A percentile compares a stretch with the other conserved stretches of the same genome.
Conservation (phyloP, 106 monocot species). For the Dioscorea zingiberensis region DNA sequence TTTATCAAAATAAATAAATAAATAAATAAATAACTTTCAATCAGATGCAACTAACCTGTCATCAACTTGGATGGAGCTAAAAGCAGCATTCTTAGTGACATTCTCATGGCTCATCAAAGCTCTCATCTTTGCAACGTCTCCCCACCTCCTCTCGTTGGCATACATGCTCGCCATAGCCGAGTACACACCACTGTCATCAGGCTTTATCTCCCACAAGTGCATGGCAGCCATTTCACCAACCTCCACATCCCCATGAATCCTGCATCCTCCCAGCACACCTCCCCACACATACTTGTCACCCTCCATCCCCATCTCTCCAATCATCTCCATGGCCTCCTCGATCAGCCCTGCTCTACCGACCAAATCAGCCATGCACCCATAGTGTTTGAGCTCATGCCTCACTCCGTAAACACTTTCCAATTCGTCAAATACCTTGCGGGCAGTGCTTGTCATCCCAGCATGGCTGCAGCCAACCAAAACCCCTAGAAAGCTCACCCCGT, state of each 20-base stretch:
- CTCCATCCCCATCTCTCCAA: constrained; percentile 45
- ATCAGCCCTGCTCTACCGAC: constrained; percentile 53
- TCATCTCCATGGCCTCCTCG: constrained; percentile 51
- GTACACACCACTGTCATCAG: constrained; percentile 53
- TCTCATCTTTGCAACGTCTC: constrained; percentile 48
- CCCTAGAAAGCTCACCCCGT: constrained; percentile 49
- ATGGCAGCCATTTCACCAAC: constrained; percentile 36
- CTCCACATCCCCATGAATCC: constrained; percentile 45
- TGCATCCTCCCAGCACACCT: constrained; percentile 47
- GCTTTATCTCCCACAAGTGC: constrained; percentile 26
- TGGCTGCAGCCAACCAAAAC: constrained; percentile 55
- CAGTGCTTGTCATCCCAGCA: constrained; percentile 25
- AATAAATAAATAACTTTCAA: too few relatives aligned
- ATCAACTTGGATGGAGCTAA: constrained; percentile 32
- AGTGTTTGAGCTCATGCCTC: constrained; percentile 53
- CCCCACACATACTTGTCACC: constrained; percentile 66
- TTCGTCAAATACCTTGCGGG: constrained; percentile 28
- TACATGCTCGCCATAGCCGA: constrained; percentile 42
- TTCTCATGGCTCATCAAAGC: constrained; percentile 28
- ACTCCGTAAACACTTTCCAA: constrained; percentile 40
- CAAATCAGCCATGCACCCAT: constrained; percentile 68
- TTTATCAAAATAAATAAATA: too few relatives aligned
- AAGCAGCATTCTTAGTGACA: constrained; percentile 31
- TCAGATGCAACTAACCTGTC: neutral
- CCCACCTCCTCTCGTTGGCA: constrained; percentile 38